phyloP scores from a whole-genome alignment of 805 yeast genomes.

The Teunomyces aglyptinius region DNA sequence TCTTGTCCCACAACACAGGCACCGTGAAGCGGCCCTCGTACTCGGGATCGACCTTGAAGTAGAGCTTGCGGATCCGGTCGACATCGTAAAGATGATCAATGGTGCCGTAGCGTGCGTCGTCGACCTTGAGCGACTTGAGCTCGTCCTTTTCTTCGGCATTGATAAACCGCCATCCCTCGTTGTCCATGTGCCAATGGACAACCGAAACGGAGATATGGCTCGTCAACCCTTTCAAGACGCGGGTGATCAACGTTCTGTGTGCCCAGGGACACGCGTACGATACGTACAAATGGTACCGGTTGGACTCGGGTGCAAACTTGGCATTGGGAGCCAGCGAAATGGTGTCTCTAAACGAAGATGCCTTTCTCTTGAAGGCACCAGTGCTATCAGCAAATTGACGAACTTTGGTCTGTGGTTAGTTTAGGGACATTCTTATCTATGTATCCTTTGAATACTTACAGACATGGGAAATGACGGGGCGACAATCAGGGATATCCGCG shows the following conservation, averaged over 20 bases:
- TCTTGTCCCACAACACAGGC: slow-evolving; percentile 90
- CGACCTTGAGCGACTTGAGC: slow-evolving; percentile 45
- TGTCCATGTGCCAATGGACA: slow-evolving; percentile 90
- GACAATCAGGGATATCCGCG: too few species aligned
- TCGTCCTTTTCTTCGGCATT: slow-evolving; percentile 42
- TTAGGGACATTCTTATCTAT: not conserved
- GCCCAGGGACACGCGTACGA: slow-evolving; percentile 97
- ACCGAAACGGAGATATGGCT: slow-evolving; percentile 65
- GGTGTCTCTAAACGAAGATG: slow-evolving; percentile 59
- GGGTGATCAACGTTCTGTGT: slow-evolving; percentile 72
- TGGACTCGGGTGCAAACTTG: slow-evolving; percentile 67
- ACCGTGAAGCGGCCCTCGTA: slow-evolving; percentile 87
- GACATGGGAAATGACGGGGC: not conserved
- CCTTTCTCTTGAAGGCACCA: slow-evolving; percentile 57
- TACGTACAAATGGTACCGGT: slow-evolving; percentile 84
- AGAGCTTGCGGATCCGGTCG: slow-evolving; percentile 64
- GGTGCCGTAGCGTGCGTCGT: slow-evolving; percentile 26
- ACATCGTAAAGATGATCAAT: slow-evolving; percentile 51
- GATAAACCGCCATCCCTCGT: slow-evolving; percentile 85
- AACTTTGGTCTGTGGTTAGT: not conserved
- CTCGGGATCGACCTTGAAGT: slow-evolving; percentile 70
- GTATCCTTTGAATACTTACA: not conserved
- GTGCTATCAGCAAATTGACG: slow-evolving; percentile 46
- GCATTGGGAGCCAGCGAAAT: slow-evolving; percentile 60
- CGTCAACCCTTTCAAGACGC: slow-evolving; percentile 68